Evolutionary conservation across 257 asterid species (phyloP), one percentile per base, ranked within the genome.

Genomic region (Solanum gandarillasii): DNA sequence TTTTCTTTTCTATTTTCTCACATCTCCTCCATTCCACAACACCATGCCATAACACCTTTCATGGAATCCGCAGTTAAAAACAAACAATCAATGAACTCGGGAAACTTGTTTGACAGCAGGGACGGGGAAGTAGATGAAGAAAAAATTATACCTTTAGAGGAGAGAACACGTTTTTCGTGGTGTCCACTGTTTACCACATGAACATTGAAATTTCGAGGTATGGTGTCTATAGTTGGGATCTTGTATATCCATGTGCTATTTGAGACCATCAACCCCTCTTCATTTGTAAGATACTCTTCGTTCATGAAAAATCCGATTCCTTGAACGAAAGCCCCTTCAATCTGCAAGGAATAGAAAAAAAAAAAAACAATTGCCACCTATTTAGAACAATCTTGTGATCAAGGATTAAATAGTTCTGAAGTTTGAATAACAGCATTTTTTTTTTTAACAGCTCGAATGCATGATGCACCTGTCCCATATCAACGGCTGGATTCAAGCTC

Each of bases 291-390:
- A 91, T 93, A 96, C 87, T 96, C 99, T 94, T 96, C 98, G 18
- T 87, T 93, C 98, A 95, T 95, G 90, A 96, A 95, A 88, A 96
- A 94, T 58, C 99, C 98, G 7, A 96, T 85, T 38, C 99, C 99
- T 93, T 95, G 98, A 18, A 96, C 95, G 38, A 93, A 96, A 75
- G 99, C 96, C 41, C 98, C 99, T 92, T 96, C 98, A 87, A 94
- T 95, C 98, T 96, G 93, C 41, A 46, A 60, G 68, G 27, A 46
- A 81, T 14, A 27, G 68, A 0, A 1, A 7, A 38, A 41, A 25
- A 34, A 25, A 34, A 73, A 27, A 35, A 2, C n/a, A 25, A 43
- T 25, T 39, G 39, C 27, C 27, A 16, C 16, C 16, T 27, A 27
- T 46, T 46, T 79, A 43, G 67, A 81, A 29, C 70, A 46, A 74